These are phyloP conservation scores for Citrus trifoliata DNA, from an alignment of 345 rosid species.

Conservation along the genomic window DNA sequence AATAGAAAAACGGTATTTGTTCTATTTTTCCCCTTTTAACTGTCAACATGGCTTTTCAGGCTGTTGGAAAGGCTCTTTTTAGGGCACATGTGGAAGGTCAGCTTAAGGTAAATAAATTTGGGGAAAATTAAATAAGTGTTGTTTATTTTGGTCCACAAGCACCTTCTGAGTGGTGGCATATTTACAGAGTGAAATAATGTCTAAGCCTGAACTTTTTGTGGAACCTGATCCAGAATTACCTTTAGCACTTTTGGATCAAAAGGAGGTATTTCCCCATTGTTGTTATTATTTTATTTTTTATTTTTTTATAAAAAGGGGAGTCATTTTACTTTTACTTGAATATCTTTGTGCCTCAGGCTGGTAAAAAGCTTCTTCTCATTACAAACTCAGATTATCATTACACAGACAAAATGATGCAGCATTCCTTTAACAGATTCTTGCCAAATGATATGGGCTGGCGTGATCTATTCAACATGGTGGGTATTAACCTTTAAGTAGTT, in stretches of 20 bases:
- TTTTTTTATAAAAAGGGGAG: neutral
- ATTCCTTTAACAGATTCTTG: constrained; percentile 82
- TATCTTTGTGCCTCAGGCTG: constrained; percentile 60
- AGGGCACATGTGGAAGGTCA: constrained; percentile 98
- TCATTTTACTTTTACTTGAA: constrained; percentile 6
- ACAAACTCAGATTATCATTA: constrained; percentile 95
- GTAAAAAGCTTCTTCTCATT: constrained; percentile 91
- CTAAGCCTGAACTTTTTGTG: constrained; percentile 91
- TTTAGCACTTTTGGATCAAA: constrained; percentile 88
- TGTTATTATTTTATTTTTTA: too few species aligned
- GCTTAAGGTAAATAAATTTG: constrained; percentile 60
- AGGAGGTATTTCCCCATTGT: constrained; percentile 59
- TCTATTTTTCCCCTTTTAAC: constrained; percentile 14
- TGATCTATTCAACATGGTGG: constrained; percentile 86
- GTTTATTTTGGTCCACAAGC: neutral
- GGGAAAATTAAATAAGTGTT: neutral
- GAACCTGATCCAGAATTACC: constrained; percentile 97
- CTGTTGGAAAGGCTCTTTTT: constrained; percentile 93
- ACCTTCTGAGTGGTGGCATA: constrained; percentile 15
- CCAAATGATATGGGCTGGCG: constrained; percentile 95
- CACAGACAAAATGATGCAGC: constrained; percentile 96
- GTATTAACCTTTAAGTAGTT: constrained; percentile 12
- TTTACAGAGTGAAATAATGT: constrained; percentile 89
- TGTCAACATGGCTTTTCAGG: constrained; percentile 45
- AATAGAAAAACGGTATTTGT: neutral